Base-by-base conservation (phyloP, 2,329 filamentous ascomycete genomes). In the Leptosphaerulina australis region DNA sequence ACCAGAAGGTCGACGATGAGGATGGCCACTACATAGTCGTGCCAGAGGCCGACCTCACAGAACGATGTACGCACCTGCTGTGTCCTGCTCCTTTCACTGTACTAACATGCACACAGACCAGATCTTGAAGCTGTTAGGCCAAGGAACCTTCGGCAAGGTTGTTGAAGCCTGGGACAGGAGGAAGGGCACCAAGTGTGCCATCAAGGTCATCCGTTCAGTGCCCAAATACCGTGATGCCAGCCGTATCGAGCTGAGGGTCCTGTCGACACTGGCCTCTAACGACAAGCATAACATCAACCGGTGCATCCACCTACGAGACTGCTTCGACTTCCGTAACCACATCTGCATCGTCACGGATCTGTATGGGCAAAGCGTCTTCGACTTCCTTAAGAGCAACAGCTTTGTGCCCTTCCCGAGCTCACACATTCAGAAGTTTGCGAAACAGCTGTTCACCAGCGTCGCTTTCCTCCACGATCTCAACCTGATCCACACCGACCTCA, bases 321-420 rank as follows among this genome's bases (percentile, higher is more conserved):
- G 91, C 73, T 99, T 99, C 76, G 94, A 99, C 74, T 99, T 90
- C 77, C 85, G 92, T 37, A 94, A 95, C 49, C 94, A 99, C 70
- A 97, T 99, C 62, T 99, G 94, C 80, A 88, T 88, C 53, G 85
- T 88, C 63, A 88, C 85, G 11, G 85, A 88, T 69, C 75, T 88
- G 12, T 83, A 97, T 24, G 93, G 93, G 37, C 93, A 97, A 69
- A 97, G 93, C 65, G 93, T 99, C 43, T 99, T 99, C 71, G 94
- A 99, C 75, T 99, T 99, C 64, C 81, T 99, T 37, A 99, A 99
- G 77, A 87, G 88, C 67, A 97, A 97, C 69, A 83, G 85, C 58
- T 99, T 99, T 69, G 91, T 96, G 14, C 94, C 94, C 0, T 99
- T 99, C 68, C 94, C 94, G 10, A 97, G 95, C 79, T 97, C 92